Evolutionary conservation across 495 filamentous ascomycete species (phyloP), one percentile per base, ranked within the genome.

Genomic region (Hypoxylon fragiforme): DNA sequence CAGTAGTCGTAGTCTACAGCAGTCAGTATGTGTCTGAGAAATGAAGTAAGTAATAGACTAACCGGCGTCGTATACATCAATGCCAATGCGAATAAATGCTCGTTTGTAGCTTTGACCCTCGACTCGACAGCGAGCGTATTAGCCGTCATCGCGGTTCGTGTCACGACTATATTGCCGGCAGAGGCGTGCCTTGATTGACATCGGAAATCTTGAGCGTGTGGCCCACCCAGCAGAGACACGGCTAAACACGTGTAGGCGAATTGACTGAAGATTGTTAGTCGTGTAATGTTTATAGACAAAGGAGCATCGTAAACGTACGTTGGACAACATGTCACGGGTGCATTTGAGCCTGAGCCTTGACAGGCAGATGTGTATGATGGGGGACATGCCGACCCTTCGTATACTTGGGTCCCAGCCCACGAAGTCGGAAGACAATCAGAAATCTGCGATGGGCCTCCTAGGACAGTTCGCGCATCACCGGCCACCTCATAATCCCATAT

Each of bases 381-480:
- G 9, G 66, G 66, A 34, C 66, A 69, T n/a, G 14, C 51, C 1
- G 57, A 34, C 5, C 54, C 66, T 4, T 12, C 60, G 28, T 67
- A 69, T 14, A 54, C 55, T 24, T 37, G 8, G 5, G 47, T 52
- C 0, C 57, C 28, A 28, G 22, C 24, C 66, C 66, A 69, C 12
- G 53, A 37, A 5, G 66, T 51, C 2, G 66, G 50, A 22, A 69
- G 48, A 47, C 66, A 69, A 12, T 60, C 40, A 1, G 57, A 47
- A 12, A 49, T 62, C 37, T 69, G 63, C 22, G 63, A 62, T 16
- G 66, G 63, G 0, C 66, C 66, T n/a, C 66, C 66, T 1, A 69
- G 44, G 7, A 67, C 66, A 0, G 66, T 69, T 14, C 60, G 50
- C 2, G 45, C 41, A 19, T 69, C 61, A 0, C 5, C 3, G 0